A percentile compares a stretch with the other conserved stretches of the same genome.
phyloP scores from a whole-genome alignment of 495 filamentous ascomycete species.

The Lasiosphaeria miniovina region DNA sequence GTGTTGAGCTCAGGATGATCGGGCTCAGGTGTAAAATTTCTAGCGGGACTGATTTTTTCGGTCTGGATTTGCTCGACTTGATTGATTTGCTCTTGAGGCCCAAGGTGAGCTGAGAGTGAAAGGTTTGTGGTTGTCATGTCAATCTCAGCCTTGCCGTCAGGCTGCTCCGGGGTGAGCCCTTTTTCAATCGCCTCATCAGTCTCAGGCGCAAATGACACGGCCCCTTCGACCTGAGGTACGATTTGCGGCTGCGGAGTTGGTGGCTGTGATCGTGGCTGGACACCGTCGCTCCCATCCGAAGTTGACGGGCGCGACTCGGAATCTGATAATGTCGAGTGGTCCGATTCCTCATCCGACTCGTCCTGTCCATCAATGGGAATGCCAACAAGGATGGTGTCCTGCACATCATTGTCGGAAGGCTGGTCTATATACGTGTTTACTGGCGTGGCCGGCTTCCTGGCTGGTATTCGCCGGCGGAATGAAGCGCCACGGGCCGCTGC shows the following conservation, averaged over 20 bases:
- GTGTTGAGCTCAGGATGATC: neutral
- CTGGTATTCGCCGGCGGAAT: slow-evolving; percentile 34
- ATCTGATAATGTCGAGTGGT: slow-evolving; percentile 21
- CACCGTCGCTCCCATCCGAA: slow-evolving; percentile 19
- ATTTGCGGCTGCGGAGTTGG: slow-evolving; percentile 17
- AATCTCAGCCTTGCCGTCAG: slow-evolving; percentile 5
- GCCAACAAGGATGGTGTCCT: slow-evolving; percentile 50
- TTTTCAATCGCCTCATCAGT: slow-evolving; percentile 13
- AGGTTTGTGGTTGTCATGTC: neutral
- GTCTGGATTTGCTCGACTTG: neutral
- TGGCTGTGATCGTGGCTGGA: slow-evolving; percentile 10
- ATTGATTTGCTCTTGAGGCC: neutral
- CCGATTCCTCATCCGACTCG: slow-evolving; percentile 22
- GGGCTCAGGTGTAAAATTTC: neutral
- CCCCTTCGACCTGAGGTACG: slow-evolving; percentile 14
- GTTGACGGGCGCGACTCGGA: slow-evolving; percentile 18
- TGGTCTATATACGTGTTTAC: slow-evolving; percentile 30
- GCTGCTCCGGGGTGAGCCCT: slow-evolving; percentile 1
- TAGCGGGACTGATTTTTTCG: neutral
- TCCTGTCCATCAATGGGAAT: slow-evolving; percentile 26
- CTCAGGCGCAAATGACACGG: slow-evolving; percentile 16
- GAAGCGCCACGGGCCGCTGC: slow-evolving; percentile 27
- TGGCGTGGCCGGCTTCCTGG: slow-evolving; percentile 31
- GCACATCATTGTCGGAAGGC: slow-evolving; percentile 41
- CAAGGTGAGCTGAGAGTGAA: slow-evolving; percentile 1